These are phyloP conservation scores for Arthrocladium fulminans DNA, from an alignment of 2,329 filamentous ascomycete genomes.

Conservation along the genomic window DNA sequence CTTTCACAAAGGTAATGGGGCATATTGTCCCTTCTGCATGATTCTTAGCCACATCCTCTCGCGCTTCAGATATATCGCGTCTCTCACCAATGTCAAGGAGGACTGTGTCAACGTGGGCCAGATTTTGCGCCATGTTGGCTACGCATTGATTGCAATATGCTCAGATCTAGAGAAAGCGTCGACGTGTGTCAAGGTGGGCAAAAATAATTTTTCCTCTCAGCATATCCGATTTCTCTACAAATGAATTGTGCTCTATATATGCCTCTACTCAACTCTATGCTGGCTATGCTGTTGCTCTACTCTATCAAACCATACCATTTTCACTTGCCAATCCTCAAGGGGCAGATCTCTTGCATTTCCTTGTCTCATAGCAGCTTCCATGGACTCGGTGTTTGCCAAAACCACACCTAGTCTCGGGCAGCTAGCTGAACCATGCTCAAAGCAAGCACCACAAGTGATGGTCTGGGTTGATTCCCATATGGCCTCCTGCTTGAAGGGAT, in stretches of 20 bases:
- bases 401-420: not conserved
- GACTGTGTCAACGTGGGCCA: constrained; percentile 1
- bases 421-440: not conserved
- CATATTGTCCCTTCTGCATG: constrained; percentile 19
- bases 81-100: constrained; percentile 10
- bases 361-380: not conserved
- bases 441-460: constrained; percentile 1
- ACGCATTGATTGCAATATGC: no score
- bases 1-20: constrained; percentile 19
- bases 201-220: no score
- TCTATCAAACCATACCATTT: constrained; percentile 1
- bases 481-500: not conserved
- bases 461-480: not conserved
- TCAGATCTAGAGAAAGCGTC: no score
- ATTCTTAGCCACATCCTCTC: not conserved
- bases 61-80: not conserved
- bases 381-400: not conserved
- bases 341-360: not conserved
- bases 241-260: no score
- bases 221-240: no score
- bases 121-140: constrained; percentile 2
- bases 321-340: not conserved
- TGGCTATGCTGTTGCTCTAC: no score
- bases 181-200: no score
- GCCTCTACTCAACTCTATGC: not conserved